Base-by-base conservation (phyloP, 2,329 filamentous ascomycete genomes). In the Mycosphaerelloides madeirae region DNA sequence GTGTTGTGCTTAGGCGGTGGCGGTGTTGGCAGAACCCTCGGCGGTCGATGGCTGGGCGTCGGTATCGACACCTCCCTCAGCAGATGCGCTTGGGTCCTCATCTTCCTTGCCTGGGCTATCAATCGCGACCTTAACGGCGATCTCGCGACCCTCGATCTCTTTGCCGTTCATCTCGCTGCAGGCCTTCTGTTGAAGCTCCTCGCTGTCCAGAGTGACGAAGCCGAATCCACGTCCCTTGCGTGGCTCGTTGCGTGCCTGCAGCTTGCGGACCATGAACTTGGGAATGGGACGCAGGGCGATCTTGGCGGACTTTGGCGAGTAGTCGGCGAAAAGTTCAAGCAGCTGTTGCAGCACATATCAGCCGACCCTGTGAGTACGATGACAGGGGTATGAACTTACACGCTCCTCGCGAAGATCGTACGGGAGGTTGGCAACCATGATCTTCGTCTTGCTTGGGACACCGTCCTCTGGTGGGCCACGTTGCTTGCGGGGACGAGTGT, bases 211-310 rank as follows among this genome's bases (percentile, higher is more conserved):
- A 50, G 89, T 97, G 54, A 98, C 93, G 70, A 98, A 98, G 58
- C 93, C 93, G 69, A 98, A 98, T 57, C 93, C 93, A 77, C 93
- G 93, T 51, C 93, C 93, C 84, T 98, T 98, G 77, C 93, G 93
- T 63, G 91, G 84, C 77, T 98, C 93, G 66, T 90, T 90, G 68
- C 93, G 91, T 64, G 91, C 90, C 76, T 95, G 90, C 53, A 98
- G 87, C 81, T 98, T 98, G 85, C 96, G 96, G 75, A 98, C 93
- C 93, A 98, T 98, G 79, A 97, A 98, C 64, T 91, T 90, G 60
- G 93, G 93, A 59, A 98, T 98, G 41, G 93, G 93, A 63, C 93
- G 91, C 60, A 98, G 87, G 57, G 93, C 93, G 65, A 98, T 97
- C 83, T 97, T 98, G 70, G 93, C 91, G 55, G 89, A 94, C 59